Percentiles rank a stretch among this genome's conserved stretches.
Conservation (phyloP, 805 yeast species). For the Metschnikowia arizonensis region DNA sequence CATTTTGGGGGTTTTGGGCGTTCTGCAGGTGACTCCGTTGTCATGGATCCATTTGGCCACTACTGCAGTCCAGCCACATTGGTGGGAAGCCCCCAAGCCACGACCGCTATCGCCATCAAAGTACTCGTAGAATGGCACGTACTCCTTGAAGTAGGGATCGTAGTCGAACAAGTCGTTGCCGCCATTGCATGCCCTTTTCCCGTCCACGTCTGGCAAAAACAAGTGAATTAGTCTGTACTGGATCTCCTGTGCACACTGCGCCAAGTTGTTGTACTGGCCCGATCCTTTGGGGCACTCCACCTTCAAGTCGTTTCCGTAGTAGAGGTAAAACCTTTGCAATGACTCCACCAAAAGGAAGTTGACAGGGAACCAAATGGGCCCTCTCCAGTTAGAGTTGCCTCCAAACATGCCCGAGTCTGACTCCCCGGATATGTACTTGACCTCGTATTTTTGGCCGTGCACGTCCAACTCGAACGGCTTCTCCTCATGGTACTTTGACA, state of each 20-base stretch:
- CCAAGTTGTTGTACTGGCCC: constrained; percentile 70
- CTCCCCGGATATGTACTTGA: constrained; percentile 79
- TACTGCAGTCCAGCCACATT: constrained; percentile 94
- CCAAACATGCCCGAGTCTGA: constrained; percentile 93
- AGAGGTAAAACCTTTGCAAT: constrained; percentile 77
- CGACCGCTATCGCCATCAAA: constrained; percentile 94
- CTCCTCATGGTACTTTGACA: constrained; percentile 80
- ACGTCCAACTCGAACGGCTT: constrained; percentile 84
- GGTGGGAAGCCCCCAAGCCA: constrained; percentile 91
- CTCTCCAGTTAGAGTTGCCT: constrained; percentile 96
- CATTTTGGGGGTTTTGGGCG: constrained; percentile 33
- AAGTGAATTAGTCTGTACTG: constrained; percentile 80
- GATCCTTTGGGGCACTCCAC: constrained; percentile 87
- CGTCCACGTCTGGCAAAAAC: constrained; percentile 63
- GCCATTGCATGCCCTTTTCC: constrained; percentile 76
- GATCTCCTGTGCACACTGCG: constrained; percentile 85
- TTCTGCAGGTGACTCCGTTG: constrained; percentile 67
- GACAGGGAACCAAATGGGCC: constrained; percentile 96
- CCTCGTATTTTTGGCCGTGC: constrained; percentile 65
- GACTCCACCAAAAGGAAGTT: constrained; percentile 84
- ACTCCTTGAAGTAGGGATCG: constrained; percentile 71
- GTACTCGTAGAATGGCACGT: constrained; percentile 77
- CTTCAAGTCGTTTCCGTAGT: constrained; percentile 81
- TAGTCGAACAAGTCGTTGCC: constrained; percentile 48
- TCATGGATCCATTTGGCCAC: constrained; percentile 91